These are phyloP conservation scores for Talaromyces sp. DNA, from an alignment of 2,329 filamentous ascomycete genomes.

Conservation along the genomic window DNA sequence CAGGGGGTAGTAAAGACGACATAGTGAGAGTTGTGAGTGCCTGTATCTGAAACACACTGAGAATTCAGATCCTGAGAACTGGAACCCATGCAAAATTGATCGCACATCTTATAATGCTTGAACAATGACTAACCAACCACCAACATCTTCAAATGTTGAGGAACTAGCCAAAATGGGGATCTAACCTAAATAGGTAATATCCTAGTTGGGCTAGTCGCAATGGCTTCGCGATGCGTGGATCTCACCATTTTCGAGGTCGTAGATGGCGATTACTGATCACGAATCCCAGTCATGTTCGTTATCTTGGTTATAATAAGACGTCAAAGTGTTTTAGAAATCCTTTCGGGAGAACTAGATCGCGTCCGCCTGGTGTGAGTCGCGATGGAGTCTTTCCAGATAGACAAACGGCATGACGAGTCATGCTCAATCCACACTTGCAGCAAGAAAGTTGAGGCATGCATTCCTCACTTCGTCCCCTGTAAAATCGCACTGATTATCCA, in stretches of 20 bases:
- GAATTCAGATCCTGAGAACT: neutral
- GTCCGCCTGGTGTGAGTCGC: neutral
- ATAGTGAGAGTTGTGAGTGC: neutral
- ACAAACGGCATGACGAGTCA: neutral
- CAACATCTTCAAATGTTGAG: neutral
- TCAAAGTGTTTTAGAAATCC: neutral
- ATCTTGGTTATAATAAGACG: neutral
- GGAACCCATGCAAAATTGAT: neutral
- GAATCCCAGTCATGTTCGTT: neutral
- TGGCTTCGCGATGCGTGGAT: neutral
- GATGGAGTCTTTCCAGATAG: neutral
- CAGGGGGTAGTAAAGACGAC: neutral
- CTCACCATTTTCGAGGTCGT: neutral
- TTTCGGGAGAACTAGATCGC: neutral
- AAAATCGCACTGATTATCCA: slow-evolving; percentile 5
- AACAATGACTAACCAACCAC: neutral
- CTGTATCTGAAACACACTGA: neutral
- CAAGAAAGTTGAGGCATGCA: slow-evolving; percentile 8
- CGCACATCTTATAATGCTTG: neutral
- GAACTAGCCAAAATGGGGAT: neutral
- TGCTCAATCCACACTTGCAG: neutral
- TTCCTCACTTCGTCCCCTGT: neutral
- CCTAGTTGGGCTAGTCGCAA: slow-evolving; percentile 5
- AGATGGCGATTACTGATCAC: neutral
- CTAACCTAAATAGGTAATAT: slow-evolving; percentile 13